Evolutionary conservation across 768 basidiomycete species (phyloP).

Genomic region (Lyophyllum decastes): DNA sequence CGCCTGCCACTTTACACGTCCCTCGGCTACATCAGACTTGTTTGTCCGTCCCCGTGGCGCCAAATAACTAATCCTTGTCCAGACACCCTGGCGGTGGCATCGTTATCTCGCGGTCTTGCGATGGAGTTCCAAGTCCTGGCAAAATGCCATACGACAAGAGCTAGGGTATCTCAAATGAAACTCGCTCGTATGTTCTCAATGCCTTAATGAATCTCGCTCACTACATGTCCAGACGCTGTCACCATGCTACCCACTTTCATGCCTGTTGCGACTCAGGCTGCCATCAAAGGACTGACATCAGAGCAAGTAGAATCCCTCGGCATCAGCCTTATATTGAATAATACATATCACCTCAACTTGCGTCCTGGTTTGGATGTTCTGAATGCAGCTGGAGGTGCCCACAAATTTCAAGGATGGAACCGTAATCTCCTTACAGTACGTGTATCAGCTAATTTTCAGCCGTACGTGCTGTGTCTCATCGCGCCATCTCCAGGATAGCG

Average conservation of each 20-base stretch:
- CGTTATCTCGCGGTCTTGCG: slow-evolving; percentile 21
- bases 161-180: slow-evolving; percentile 84
- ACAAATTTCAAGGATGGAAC: slow-evolving; percentile 88
- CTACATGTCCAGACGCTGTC: slow-evolving; percentile 56
- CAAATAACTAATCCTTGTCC: slow-evolving; percentile 1
- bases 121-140: slow-evolving; percentile 88
- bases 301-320: slow-evolving; percentile 84
- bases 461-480: background rate
- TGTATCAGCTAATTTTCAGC: slow-evolving; percentile 30
- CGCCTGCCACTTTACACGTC: background rate
- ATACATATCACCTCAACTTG: slow-evolving; percentile 89
- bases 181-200: slow-evolving; percentile 62
- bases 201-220: slow-evolving; percentile 1
- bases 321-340: slow-evolving; percentile 83
- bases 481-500: slow-evolving; percentile 63
- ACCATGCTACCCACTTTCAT: slow-evolving; percentile 90
- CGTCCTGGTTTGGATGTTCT: slow-evolving; percentile 79
- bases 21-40: background rate
- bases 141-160: slow-evolving; percentile 77
- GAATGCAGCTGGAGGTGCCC: slow-evolving; percentile 79
- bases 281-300: slow-evolving; percentile 88
- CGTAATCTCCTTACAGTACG: slow-evolving; percentile 75
- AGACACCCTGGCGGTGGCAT: slow-evolving; percentile 14
- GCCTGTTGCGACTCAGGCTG: slow-evolving; percentile 92
- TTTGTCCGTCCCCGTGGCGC: background rate